Evolutionary conservation across 139 green algal species (phyloP).

Genomic region (Auxenochlorella protothecoides): DNA sequence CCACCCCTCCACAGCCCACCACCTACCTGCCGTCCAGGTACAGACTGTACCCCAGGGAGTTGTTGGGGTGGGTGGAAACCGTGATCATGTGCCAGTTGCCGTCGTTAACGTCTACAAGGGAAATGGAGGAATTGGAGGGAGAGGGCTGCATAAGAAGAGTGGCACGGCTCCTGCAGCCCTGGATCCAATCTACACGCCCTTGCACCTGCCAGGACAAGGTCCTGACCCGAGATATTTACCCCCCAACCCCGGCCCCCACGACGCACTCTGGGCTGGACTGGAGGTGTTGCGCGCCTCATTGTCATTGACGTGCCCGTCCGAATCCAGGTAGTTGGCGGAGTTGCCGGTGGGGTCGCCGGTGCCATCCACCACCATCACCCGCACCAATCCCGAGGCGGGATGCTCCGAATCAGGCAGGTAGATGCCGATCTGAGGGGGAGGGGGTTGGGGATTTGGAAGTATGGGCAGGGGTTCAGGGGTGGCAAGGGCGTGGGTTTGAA

Average conservation of each 20-base stretch:
- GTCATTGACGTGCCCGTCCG: slow-evolving; percentile 1
- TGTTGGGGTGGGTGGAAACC: slow-evolving; percentile 27
- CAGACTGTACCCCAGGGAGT: slow-evolving; percentile 26
- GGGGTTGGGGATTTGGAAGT: no score
- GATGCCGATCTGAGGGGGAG: slow-evolving; percentile 25
- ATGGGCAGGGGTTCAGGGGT: no score
- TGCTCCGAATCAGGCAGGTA: slow-evolving; percentile 30
- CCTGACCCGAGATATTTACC: background rate
- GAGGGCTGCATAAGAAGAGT: background rate
- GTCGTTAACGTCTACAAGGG: slow-evolving; percentile 27
- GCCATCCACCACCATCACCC: slow-evolving; percentile 17
- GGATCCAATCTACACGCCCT: no score
- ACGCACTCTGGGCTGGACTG: background rate
- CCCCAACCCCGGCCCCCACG: background rate
- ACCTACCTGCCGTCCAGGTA: slow-evolving; percentile 36
- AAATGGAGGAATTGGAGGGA: no score
- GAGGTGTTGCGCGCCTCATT: background rate
- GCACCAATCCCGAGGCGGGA: slow-evolving; percentile 30
- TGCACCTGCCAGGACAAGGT: no score
- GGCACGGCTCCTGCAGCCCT: no score
- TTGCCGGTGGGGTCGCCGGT: background rate
- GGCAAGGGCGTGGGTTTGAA: no score
- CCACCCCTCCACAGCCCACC: background rate
- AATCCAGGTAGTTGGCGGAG: background rate
- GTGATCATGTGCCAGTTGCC: slow-evolving; percentile 63